Base-by-base conservation (phyloP, 2,329 filamentous ascomycete species). In the Talaromyces sp. region DNA sequence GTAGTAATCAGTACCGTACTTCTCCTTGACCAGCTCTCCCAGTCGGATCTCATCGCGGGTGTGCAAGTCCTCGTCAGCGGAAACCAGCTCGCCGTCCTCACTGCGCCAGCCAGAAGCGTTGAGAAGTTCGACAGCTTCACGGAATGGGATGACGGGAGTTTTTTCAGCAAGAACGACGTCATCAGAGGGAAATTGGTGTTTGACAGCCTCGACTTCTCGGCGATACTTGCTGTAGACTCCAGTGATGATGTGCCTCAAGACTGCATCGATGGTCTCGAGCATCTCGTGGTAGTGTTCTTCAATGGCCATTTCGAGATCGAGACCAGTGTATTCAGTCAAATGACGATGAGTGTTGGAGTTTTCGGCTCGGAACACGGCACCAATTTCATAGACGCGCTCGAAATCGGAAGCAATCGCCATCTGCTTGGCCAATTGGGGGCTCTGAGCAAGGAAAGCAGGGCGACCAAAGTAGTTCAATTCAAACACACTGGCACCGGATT, bases 261-360 rank as follows among this genome's bases (percentile, higher is more conserved):
- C 89, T 14, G 84, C 83, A 73, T 97, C 93, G 56, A 97, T 85
- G 10, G 91, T 83, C 43, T 87, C 83, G 37, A 97, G 85, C 60
- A 93, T 90, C 77, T 97, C 93, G 72, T 96, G 90, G 75, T 97
- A 97, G 76, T 96, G 89, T 71, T 91, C 87, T 59, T 93, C 89
- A 68, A 97, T 92, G 3, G 89, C 85, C 94, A 97, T 97, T 74
- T 97, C 93, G 19, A 97, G 78, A 83, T 97, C 93, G 35, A 97
- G 83, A 63, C 93, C 93, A 4, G 93, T 97, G 75, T 96, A 97
- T 76, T 97, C 93, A 0, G 93, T 97, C 82, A 97, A 83, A 76
- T 97, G 93, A 43, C 93, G 88, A 73, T 97, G 93, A 0, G 93
- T 97, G 77, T 97, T 97, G 74, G 91, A 96, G 81, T 97, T 96